Conservation (phyloP, 441 rosid species). For the Populus hybrid region DNA sequence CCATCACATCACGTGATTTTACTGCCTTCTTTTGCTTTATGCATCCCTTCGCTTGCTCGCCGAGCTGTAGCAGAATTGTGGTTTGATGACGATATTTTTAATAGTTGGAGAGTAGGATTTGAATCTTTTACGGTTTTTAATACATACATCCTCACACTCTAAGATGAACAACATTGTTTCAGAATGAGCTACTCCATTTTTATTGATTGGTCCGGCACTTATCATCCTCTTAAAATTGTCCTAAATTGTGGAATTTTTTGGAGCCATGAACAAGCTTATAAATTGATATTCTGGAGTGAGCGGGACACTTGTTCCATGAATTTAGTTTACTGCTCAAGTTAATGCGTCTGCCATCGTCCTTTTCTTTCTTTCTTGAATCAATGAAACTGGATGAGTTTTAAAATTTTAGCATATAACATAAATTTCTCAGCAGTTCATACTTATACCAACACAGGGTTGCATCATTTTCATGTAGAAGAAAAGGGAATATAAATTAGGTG, state of each 20-base stretch:
- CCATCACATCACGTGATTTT: neutral
- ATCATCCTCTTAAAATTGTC: neutral
- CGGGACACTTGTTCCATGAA: neutral
- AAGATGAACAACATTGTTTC: neutral
- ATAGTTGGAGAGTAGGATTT: neutral
- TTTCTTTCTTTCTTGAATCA: neutral
- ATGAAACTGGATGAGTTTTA: neutral
- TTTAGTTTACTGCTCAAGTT: neutral
- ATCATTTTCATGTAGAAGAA: neutral
- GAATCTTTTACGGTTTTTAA: neutral
- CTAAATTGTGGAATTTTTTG: constrained; percentile 2
- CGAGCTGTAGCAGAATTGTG: neutral
- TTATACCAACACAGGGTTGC: neutral
- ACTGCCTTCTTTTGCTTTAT: neutral
- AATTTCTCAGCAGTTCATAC: neutral
- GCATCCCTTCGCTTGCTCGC: neutral
- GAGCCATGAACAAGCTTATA: neutral
- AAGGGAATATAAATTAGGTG: neutral
- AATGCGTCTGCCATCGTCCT: neutral
- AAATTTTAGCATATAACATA: neutral
- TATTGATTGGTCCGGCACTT: neutral
- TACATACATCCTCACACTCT: too few relatives aligned
- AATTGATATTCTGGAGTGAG: neutral
- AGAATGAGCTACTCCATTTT: neutral
- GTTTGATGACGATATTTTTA: neutral